Evolutionary conservation across 148 eudicot species (phyloP).

Genomic region (Rhododendron henanense): DNA sequence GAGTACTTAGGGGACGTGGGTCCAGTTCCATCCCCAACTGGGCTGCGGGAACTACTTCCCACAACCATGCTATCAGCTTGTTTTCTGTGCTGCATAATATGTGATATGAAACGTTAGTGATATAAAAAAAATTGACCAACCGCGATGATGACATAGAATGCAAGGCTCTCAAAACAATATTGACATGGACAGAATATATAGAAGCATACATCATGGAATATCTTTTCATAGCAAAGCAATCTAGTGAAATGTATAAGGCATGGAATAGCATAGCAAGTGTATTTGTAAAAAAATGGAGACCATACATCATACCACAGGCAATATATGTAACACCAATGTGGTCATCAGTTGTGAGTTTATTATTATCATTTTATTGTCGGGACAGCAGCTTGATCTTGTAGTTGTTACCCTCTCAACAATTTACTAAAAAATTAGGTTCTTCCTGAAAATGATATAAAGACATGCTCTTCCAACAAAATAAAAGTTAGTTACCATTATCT

Average conservation of each 20-base stretch:
- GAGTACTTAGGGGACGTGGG: slow-evolving; percentile 86
- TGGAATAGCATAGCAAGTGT: background rate
- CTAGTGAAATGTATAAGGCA: background rate
- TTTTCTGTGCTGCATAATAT: slow-evolving; percentile 71
- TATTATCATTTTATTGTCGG: background rate
- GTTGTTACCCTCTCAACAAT: background rate
- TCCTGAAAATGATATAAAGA: background rate
- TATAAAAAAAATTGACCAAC: background rate
- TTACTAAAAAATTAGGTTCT: background rate
- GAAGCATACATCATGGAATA: background rate
- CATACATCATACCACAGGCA: background rate
- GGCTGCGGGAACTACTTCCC: slow-evolving; percentile 81
- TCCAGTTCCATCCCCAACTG: slow-evolving; percentile 50
- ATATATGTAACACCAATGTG: background rate
- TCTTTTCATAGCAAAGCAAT: background rate
- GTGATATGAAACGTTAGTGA: slow-evolving; percentile 1
- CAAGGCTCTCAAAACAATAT: background rate
- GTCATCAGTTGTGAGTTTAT: background rate
- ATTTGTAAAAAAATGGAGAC: background rate
- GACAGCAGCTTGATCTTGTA: background rate
- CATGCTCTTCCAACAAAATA: background rate
- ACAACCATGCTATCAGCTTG: slow-evolving; percentile 81
- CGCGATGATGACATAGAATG: background rate
- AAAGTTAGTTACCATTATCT: background rate
- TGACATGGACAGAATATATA: background rate